These are phyloP conservation scores for Cyclotella choctawhatcheeana DNA, from an alignment of 108 stramenopile genomes.

Conservation along the genomic window DNA sequence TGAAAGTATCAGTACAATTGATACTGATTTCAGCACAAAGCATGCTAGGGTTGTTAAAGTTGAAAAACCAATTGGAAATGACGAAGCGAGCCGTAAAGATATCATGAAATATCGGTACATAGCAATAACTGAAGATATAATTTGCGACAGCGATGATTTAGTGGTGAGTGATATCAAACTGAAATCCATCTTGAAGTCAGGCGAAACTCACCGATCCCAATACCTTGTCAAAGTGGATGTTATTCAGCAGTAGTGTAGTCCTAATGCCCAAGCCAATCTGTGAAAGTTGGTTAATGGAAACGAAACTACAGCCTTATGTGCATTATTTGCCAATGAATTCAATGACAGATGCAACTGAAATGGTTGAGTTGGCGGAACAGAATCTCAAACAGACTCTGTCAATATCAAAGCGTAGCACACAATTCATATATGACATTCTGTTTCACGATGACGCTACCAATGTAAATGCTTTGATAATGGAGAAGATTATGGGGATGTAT, in stretches of 20 bases:
- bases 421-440: constrained; percentile 44
- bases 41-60: constrained; percentile 15
- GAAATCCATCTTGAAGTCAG: not conserved
- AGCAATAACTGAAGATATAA: constrained; percentile 9
- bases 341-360: constrained; percentile 52
- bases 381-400: constrained; percentile 35
- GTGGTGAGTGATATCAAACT: constrained; percentile 3
- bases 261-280: constrained; percentile 29
- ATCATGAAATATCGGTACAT: constrained; percentile 39
- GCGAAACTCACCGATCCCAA: not conserved
- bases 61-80: not conserved
- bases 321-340: constrained; percentile 53
- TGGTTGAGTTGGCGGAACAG: constrained; percentile 51
- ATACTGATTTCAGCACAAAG: constrained; percentile 34
- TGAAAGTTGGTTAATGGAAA: constrained; percentile 74
- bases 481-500: constrained; percentile 45
- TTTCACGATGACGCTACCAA: constrained; percentile 30
- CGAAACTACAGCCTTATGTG: constrained; percentile 40
- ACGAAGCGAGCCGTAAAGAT: not conserved
- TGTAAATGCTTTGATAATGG: constrained; percentile 36
- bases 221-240: constrained; percentile 29
- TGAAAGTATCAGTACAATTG: constrained; percentile 17
- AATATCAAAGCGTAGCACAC: constrained; percentile 50
- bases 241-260: constrained; percentile 48
- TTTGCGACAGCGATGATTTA: constrained; percentile 22